Evolutionary conservation across 176 grass and related monocot species (phyloP), one percentile per base, ranked within the genome.

Genomic region (Rhipidocladum racemiflorum): DNA sequence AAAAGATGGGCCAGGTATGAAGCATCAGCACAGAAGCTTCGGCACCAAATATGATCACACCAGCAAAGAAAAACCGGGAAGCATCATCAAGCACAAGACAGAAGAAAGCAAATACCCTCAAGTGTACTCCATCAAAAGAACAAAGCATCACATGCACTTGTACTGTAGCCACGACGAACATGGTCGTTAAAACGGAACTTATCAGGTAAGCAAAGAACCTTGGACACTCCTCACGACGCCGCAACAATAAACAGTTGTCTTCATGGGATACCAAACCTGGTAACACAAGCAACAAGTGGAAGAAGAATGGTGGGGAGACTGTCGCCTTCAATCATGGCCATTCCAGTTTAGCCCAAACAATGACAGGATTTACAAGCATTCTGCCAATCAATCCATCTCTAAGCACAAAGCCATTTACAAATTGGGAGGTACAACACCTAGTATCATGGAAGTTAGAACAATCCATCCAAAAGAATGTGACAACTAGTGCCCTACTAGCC

Each of bases 341-440:
- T 65, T 66, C 25, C 50, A 46, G 20, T 66, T 73, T 23, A 21
- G 21, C 39, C 72, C 60, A 49, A 34, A 83, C 56, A 74, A 74
- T 34, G 24, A 57, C 62, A 38, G 6, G 1, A 64, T 55, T 77
- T 75, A 81, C 77, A 81, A 68, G 74, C 15, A 55, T 66, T 39
- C 46, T 55, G 71, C 60, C 34, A 72, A 54, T 18, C 70, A 75
- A 76, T 53, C 70, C 62, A 75, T 70, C 76, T 36, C 32, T 75
- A 74, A 43, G 49, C 12, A 66, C 6, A 86, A 74, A 82, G 36
- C 59, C 63, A 86, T 84, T 82, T 88, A 91, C 82, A 91, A 11
- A 55, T 82, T 74, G 12, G 50, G 25, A 60, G 72, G 7, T 77
- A 62, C 40, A 51, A 81, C 39, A 74, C 12, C 44, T 29, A 43